Conservation (phyloP, 129 eudicot species). For the Centaurea solstitialis region DNA sequence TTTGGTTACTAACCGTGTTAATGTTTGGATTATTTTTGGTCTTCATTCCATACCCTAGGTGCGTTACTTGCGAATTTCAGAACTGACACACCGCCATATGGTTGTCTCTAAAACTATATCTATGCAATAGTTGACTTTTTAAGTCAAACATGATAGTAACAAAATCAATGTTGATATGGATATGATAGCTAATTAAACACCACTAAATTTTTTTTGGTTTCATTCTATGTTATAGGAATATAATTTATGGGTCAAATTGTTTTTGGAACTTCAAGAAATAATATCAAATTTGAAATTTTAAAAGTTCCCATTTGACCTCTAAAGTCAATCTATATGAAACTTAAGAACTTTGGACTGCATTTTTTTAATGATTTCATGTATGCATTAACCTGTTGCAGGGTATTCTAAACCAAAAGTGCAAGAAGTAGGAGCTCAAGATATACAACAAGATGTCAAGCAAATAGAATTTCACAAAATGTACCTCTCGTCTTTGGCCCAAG, state of each 20-base stretch:
- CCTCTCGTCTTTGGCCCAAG: conserved; percentile 50
- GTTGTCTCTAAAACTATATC: background rate
- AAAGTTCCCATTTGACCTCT: background rate
- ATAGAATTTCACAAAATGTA: conserved; percentile 56
- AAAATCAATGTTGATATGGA: background rate
- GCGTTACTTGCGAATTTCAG: too few species aligned
- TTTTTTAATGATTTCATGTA: background rate
- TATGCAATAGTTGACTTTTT: background rate
- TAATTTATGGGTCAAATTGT: background rate
- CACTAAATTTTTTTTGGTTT: background rate
- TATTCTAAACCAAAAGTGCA: conserved; percentile 41
- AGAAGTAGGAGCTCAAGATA: conserved; percentile 19
- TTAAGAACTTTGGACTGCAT: background rate
- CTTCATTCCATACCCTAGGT: too few species aligned
- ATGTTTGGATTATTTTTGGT: too few species aligned
- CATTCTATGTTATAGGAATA: background rate
- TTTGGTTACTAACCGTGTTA: too few species aligned
- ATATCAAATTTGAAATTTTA: background rate
- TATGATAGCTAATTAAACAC: background rate
- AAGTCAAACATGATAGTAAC: background rate
- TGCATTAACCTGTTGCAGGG: conserved; percentile 36
- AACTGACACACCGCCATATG: too few species aligned
- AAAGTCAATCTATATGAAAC: conserved; percentile 13
- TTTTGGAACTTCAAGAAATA: background rate
- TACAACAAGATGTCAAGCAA: conserved; percentile 50